Conservation (phyloP, 331 rosid species). For the Dryas integrifolia region DNA sequence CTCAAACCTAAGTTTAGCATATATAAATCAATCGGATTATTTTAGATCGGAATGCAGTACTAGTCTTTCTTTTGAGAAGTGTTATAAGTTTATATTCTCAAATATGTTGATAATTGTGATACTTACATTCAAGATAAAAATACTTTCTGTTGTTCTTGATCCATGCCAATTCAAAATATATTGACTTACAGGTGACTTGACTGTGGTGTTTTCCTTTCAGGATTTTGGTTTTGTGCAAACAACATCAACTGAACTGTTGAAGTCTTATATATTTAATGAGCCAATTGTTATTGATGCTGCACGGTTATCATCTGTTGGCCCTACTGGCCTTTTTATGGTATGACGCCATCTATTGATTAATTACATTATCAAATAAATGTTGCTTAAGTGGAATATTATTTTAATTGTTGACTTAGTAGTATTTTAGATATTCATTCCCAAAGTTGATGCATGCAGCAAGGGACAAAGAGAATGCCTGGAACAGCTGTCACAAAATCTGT, state of each 20-base stretch:
- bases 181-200: conserved; percentile 24
- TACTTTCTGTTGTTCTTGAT: not conserved
- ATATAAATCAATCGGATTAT: not conserved
- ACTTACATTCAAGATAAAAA: not conserved
- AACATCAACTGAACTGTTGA: conserved; percentile 81
- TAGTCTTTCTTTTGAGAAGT: not conserved
- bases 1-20: not conserved
- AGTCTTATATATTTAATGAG: conserved; percentile 77
- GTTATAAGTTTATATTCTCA: not conserved
- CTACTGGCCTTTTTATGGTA: conserved; percentile 66
- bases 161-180: conserved; percentile 10
- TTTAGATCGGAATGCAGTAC: too few species aligned
- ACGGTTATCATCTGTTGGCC: conserved; percentile 66
- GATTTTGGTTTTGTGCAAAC: conserved; percentile 90
- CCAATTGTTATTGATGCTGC: conserved; percentile 61
- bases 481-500: conserved; percentile 89
- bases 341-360: conserved; percentile 16
- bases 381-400: conserved; percentile 7
- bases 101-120: not conserved
- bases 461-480: conserved; percentile 84
- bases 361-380: conserved; percentile 9
- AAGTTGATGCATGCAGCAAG: conserved; percentile 58
- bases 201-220: conserved; percentile 41
- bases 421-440: conserved; percentile 8
- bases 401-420: conserved; percentile 13